Evolutionary conservation across 2,329 filamentous ascomycete species (phyloP).

Genomic region (Elsinoe necatrix): DNA sequence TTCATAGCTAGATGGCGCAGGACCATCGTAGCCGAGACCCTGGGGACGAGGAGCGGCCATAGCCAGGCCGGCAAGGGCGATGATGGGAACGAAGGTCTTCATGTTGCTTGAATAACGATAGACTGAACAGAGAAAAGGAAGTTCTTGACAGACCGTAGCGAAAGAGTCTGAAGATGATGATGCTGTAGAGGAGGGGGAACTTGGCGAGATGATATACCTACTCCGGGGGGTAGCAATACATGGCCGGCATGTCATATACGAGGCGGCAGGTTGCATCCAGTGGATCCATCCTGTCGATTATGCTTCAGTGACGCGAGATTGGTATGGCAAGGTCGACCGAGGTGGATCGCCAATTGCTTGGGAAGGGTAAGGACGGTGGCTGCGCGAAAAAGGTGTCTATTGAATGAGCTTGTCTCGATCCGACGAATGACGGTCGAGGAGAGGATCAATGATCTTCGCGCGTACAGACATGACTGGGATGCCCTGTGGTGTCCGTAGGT

Average conservation of each 20-base stretch:
- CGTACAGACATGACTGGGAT: constrained; percentile 8
- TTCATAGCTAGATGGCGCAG: not conserved
- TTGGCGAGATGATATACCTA: constrained; percentile 12
- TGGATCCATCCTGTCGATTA: constrained; percentile 7
- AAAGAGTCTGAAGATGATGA: constrained; percentile 9
- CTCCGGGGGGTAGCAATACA: not conserved
- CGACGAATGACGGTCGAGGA: constrained; percentile 9
- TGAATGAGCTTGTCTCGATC: constrained; percentile 7
- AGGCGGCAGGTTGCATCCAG: constrained; percentile 8
- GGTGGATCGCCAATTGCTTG: constrained; percentile 10
- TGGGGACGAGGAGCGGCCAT: constrained; percentile 12
- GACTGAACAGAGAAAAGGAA: not conserved
- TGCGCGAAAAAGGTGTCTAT: constrained; percentile 7
- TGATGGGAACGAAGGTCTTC: constrained; percentile 15
- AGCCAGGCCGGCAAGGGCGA: constrained; percentile 13
- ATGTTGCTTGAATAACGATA: not conserved
- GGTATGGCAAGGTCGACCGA: constrained; percentile 3
- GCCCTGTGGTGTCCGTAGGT: constrained; percentile 10
- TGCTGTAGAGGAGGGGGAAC: constrained; percentile 7
- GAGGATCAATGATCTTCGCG: constrained; percentile 12
- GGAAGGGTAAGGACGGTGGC: constrained; percentile 7
- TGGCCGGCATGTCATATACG: constrained; percentile 9
- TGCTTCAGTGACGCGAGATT: constrained; percentile 13
- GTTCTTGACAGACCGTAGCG: constrained; percentile 14
- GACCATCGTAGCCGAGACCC: not conserved